Base-by-base conservation (phyloP, 805 yeast species). In the Zygotorulaspora danielsina region DNA sequence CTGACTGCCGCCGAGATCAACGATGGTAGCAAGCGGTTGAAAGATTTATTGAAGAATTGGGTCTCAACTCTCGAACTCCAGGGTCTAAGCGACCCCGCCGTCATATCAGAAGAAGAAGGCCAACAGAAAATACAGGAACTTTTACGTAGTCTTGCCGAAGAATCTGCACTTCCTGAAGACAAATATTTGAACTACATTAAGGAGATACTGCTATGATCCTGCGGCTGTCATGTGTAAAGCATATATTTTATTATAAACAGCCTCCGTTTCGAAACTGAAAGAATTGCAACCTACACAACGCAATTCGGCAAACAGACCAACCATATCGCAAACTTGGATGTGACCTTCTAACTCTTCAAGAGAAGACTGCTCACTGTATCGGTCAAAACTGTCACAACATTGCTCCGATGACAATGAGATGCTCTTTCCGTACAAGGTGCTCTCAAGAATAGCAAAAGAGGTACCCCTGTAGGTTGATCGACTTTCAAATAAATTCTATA, bases 21-120 rank as follows among this genome's bases (percentile, higher is more conserved):
- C 8, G 55, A 55, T 6, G 84, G 85, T 1, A 70, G 75, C 35
- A 67, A 62, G 6, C 55, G 63, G 8, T 66, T 81, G 51, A 78
- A 73, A 46, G 49, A 46, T 8, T 54, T 80, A 2, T 61, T 81
- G 36, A 72, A 70, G 41, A 55, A 66, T 34, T 81, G 89, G 89
- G 75, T 68, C 39, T 13, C 50, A 0, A 59, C 64, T 20, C 71
- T 78, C 27, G 71, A 49, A 28, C 46, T 41, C 19, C 53, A 55
- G 30, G 57, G 59, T 5, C 38, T 57, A 4, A 46, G 50, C 18
- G 50, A 50, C 26, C 47, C 51, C 9, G 38, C 46, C n/a, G 44
- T 42, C 11, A 36, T 60, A 6, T 55, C 67, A 3, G 64, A 71
- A 17, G 69, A 63, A 21, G 69, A 64, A 17, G 42, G 55, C 26